These are phyloP conservation scores for Leptomonas pyrrhocoris DNA, from an alignment of 208 protist species.

Conservation along the genomic window DNA sequence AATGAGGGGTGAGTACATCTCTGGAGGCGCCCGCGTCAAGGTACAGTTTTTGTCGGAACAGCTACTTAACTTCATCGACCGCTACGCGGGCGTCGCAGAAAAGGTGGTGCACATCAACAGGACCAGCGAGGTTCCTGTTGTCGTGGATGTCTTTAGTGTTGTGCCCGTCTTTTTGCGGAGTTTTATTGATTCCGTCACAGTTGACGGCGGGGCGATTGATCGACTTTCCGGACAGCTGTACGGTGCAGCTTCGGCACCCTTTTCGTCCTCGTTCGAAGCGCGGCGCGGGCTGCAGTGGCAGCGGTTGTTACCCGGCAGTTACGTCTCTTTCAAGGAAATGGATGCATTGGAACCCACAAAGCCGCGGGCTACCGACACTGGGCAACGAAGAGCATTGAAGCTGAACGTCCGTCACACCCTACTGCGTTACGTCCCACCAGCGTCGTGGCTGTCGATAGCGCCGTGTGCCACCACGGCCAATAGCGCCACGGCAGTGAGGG, in stretches of 20 bases:
- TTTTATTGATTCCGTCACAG: not conserved
- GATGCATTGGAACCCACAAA: no score
- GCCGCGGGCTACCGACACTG: no score
- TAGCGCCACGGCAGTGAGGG: not conserved
- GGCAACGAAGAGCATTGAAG: not conserved
- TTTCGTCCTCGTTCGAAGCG: not conserved
- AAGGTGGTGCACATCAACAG: not conserved
- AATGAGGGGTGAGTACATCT: not conserved
- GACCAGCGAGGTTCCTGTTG: not conserved
- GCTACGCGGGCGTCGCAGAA: not conserved
- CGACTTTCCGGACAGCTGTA: not conserved
- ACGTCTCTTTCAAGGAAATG: no score
- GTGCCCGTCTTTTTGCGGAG: not conserved
- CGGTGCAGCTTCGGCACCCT: not conserved
- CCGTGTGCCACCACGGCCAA: not conserved
- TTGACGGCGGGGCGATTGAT: not conserved
- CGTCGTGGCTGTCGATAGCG: not conserved
- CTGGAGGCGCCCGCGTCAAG: not conserved
- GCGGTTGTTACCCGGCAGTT: not conserved
- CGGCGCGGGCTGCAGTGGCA: not conserved
- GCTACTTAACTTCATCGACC: not conserved
- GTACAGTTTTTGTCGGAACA: not conserved
- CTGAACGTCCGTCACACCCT: not conserved
- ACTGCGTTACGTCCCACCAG: slow-evolving; percentile 1
- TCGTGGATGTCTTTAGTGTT: not conserved